Base-by-base conservation (phyloP, 2,329 filamentous ascomycete species). In the Monosporascus cannonballus region DNA sequence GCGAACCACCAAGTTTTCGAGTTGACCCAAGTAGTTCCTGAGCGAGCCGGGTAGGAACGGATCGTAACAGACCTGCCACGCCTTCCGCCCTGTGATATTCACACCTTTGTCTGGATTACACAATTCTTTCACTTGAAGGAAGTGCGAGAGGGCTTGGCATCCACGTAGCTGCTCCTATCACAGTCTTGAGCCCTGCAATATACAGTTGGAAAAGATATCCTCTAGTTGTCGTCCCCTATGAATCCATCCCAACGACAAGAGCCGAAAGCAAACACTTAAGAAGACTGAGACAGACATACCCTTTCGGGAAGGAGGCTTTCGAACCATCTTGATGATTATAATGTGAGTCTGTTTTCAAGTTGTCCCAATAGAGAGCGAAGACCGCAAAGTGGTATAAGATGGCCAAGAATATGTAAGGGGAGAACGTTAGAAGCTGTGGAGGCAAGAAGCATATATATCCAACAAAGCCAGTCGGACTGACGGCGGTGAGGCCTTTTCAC, bases 291-390 rank as follows among this genome's bases (percentile, higher is more conserved):
- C 44, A 53, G 63, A 80, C 83, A 70, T 81, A 88, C 88, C 88
- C 81, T 88, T 90, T 61, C 76, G 72, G 63, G 73, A 75, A 62
- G 74, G 74, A 59, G 74, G 75, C 66, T 71, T 74, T 66, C 75
- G 73, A 62, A 78, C 76, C 76, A 78, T 78, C 66, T 69, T 76
- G 30, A 14, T 11, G 30, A 34, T 34, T 34, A 34, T 34, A 34
- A 14, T 2, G 11, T 34, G 11, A 34, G 30, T 14, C 11, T 34
- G 30, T 34, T 14, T 34, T 34, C 30, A 34, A 34, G 14, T 34
- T 34, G 30, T 34, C 11, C 30, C 30, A 34, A 5, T 14, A 34
- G 30, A 34, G 11, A 34, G 4, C 11, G 2, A 34, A 34, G 30
- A 34, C 11, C 30, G 30, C 4, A 5, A 34, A 34, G 4, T 34